Evolutionary conservation across 345 rosid species (phyloP).

Genomic region (Linum trigynum): DNA sequence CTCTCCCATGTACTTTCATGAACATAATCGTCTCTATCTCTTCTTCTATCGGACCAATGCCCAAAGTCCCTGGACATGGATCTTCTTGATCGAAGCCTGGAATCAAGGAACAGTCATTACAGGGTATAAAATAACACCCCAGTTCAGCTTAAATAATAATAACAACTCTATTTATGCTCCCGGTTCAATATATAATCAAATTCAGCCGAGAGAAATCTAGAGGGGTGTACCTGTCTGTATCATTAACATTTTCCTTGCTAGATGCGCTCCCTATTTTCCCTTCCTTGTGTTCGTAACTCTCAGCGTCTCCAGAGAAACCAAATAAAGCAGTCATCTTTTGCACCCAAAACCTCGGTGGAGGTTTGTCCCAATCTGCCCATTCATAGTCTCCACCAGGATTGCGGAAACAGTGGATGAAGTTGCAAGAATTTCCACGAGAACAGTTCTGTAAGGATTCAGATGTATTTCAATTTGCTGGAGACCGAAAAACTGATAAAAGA

Average conservation of each 20-base stretch:
- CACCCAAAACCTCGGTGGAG: slow-evolving; percentile 86
- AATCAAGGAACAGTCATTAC: background rate
- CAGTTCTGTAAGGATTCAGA: slow-evolving; percentile 47
- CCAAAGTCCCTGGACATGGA: background rate
- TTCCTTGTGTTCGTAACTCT: background rate
- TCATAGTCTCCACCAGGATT: slow-evolving; percentile 98
- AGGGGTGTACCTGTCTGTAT: no score
- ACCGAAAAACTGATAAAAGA: background rate
- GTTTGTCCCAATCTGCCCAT: slow-evolving; percentile 95
- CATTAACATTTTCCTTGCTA: background rate
- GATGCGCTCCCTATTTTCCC: background rate
- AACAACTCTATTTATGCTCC: no score
- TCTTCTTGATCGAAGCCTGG: background rate
- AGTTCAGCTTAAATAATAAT: background rate
- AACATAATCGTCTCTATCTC: background rate
- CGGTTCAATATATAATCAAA: no score
- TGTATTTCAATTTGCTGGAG: background rate
- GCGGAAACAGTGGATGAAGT: slow-evolving; percentile 89
- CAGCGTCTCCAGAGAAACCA: slow-evolving; percentile 53
- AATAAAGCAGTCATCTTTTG: slow-evolving; percentile 73
- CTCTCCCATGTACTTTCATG: background rate
- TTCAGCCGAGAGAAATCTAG: no score
- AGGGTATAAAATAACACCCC: background rate
- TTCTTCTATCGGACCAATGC: background rate
- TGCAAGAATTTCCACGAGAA: slow-evolving; percentile 88